These are phyloP conservation scores for Tolypocladium inflatum DNA, from an alignment of 2,329 filamentous ascomycete genomes.

Conservation along the genomic window DNA sequence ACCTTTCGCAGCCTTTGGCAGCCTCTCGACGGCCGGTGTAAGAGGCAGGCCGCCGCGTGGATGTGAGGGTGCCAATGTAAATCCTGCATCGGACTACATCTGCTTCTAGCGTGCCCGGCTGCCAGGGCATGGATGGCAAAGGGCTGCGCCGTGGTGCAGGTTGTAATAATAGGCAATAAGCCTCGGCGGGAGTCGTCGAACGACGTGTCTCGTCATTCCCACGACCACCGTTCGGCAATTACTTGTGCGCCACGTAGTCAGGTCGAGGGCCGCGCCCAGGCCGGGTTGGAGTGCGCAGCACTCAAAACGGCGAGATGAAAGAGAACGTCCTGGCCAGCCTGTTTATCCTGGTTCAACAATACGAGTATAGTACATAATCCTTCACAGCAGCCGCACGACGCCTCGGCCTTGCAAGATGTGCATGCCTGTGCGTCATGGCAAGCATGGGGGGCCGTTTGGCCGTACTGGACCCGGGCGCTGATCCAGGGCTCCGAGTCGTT, in stretches of 20 bases:
- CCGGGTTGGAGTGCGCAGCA: neutral
- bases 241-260: neutral
- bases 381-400: neutral
- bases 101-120: neutral
- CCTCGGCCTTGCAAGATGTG: neutral
- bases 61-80: neutral
- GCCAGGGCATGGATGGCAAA: neutral
- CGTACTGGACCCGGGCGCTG: neutral
- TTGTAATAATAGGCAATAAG: neutral
- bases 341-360: neutral
- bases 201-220: neutral
- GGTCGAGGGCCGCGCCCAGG: neutral
- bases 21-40: neutral
- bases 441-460: constrained; percentile 2
- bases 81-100: neutral
- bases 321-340: neutral
- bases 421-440: constrained; percentile 3
- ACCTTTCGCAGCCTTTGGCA: neutral
- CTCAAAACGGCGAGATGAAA: neutral
- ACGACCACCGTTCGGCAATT: neutral
- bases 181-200: neutral
- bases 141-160: neutral
- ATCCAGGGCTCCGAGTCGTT: neutral
- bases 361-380: neutral
- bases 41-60: neutral